Conservation (phyloP, 768 basidiomycete genomes). For the Phlegmacium glaucopus region DNA sequence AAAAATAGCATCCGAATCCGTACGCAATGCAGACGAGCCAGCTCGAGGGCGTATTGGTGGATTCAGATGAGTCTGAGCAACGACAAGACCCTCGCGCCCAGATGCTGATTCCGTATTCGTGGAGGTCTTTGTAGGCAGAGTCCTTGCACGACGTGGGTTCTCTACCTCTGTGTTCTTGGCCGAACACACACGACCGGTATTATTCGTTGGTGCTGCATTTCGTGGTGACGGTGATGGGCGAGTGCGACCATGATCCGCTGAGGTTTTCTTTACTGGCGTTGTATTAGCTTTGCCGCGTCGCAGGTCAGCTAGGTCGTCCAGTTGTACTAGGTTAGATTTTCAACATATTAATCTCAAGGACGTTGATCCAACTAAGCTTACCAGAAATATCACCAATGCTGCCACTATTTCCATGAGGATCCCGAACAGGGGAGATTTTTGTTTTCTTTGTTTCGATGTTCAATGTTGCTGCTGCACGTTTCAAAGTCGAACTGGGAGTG, state of each 20-base stretch:
- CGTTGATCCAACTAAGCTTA: slow-evolving; percentile 11
- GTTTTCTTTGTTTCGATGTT: slow-evolving; percentile 15
- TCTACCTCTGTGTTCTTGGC: slow-evolving; percentile 10
- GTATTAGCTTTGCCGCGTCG: slow-evolving; percentile 9
- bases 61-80: slow-evolving; percentile 5
- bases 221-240: slow-evolving; percentile 1
- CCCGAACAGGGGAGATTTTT: slow-evolving; percentile 38
- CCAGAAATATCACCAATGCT: slow-evolving; percentile 26
- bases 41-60: slow-evolving; percentile 20
- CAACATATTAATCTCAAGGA: neutral
- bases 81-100: slow-evolving; percentile 8
- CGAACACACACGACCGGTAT: slow-evolving; percentile 1
- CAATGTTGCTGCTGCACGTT: slow-evolving; percentile 1
- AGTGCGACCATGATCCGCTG: neutral
- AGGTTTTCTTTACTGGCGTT: slow-evolving; percentile 5
- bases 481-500: slow-evolving; percentile 3
- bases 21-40: slow-evolving; percentile 25
- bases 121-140: slow-evolving; percentile 23
- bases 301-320: slow-evolving; percentile 14
- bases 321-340: slow-evolving; percentile 16
- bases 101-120: slow-evolving; percentile 15
- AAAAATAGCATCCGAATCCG: slow-evolving; percentile 14
- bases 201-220: neutral
- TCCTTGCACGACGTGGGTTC: slow-evolving; percentile 26
- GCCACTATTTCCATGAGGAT: slow-evolving; percentile 34